Evolutionary conservation across 768 basidiomycete species (phyloP), one percentile per base, ranked within the genome.

Genomic region (Rossbeevera mucosa): DNA sequence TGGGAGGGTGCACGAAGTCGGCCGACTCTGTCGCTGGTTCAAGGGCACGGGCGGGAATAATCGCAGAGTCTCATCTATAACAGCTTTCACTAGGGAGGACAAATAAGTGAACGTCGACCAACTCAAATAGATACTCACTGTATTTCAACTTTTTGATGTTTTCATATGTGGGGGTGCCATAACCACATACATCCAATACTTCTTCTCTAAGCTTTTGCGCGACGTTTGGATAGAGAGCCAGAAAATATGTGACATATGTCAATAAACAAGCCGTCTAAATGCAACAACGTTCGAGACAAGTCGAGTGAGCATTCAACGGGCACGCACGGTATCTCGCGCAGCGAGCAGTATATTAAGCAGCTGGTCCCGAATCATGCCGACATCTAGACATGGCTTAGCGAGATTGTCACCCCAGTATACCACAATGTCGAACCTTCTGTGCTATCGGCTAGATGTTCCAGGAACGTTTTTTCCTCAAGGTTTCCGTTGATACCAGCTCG

Each of bases 1-100:
- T 5, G 83, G 84, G 8, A 86, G 70, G 0, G 77, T 69, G 58
- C 78, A 79, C 13, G 79, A 65, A 3, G 67, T 60, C 1, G 71
- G 59, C 41, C 84, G 77, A 36, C 73, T 76, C 68, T 85, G 82
- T 28, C 86, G 78, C 36, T 81, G 71, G 60, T 89, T 90, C 38
- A 88, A 68, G 7, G 88, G 88, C 0, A 91, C 85, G 7, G 89
- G 86, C 4, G 88, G 88, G 70, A 85, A 92, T 1, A 92, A 70
- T 16, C 89, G 77, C 21, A 92, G 74, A 0, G 83, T 83, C 62
- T 92, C 90, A 55, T 91, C 86, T 38, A 91, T 79, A 31, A 90
- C 85, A 11, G 87, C 87, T 53, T 82, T 80, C 74, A 88, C 86
- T 81, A 44, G 52, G 50, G 16, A 22, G 8, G 36, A 48, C 8